These are phyloP conservation scores for Xerocomellus intermedius DNA, from an alignment of 768 basidiomycete genomes.

Conservation along the genomic window DNA sequence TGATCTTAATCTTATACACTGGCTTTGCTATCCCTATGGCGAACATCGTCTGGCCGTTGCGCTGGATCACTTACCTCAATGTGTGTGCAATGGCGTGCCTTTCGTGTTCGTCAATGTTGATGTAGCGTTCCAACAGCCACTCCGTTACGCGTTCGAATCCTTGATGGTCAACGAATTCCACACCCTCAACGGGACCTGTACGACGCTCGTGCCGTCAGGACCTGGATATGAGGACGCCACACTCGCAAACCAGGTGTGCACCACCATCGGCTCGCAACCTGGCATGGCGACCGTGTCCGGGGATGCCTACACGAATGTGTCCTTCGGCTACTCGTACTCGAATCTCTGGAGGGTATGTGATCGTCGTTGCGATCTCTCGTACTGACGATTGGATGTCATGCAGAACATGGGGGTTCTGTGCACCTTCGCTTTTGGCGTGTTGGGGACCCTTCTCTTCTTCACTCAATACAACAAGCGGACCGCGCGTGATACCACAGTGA, in stretches of 20 bases:
- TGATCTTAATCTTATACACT: constrained; percentile 42
- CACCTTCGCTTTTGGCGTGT: constrained; percentile 41
- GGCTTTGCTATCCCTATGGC: constrained; percentile 36
- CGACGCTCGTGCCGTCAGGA: constrained; percentile 32
- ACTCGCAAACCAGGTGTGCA: constrained; percentile 43
- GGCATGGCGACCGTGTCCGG: constrained; percentile 43
- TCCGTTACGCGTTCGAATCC: constrained; percentile 25
- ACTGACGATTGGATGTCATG: background rate
- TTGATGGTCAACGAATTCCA: constrained; percentile 51
- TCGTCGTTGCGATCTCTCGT: background rate
- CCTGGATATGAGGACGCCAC: constrained; percentile 34
- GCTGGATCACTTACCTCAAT: constrained; percentile 21
- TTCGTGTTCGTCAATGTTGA: constrained; percentile 29
- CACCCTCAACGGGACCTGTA: constrained; percentile 35
- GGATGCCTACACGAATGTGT: constrained; percentile 37
- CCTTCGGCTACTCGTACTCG: constrained; percentile 26
- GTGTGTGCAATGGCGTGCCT: constrained; percentile 34
- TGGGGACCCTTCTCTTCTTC: constrained; percentile 35
- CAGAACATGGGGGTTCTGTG: constrained; percentile 46
- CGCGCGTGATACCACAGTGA: constrained; percentile 33
- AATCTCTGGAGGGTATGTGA: constrained; percentile 39
- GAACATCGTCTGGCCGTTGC: constrained; percentile 10
- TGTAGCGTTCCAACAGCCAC: constrained; percentile 31
- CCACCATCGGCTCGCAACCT: constrained; percentile 39
- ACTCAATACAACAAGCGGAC: constrained; percentile 34